These are phyloP conservation scores for Boletus tylopilopsis DNA, from an alignment of 768 basidiomycete genomes.

Conservation along the genomic window DNA sequence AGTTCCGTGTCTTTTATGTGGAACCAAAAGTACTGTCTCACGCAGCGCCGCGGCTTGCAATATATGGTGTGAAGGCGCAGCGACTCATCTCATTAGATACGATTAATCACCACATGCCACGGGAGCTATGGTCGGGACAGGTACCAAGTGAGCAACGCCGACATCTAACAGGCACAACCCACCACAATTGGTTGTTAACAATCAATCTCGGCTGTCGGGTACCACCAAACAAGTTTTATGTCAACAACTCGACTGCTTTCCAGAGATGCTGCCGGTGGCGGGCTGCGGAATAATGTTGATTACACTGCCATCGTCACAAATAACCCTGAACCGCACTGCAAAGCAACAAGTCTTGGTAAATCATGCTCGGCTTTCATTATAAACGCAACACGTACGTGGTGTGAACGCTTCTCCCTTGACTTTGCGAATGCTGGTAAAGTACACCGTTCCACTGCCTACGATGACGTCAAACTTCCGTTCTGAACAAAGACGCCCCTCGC, in stretches of 20 bases:
- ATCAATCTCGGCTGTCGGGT: too few relatives aligned
- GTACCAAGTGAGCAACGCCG: too few relatives aligned
- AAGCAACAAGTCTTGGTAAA: not conserved
- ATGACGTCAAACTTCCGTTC: not conserved
- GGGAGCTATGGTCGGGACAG: too few relatives aligned
- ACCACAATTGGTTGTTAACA: too few relatives aligned
- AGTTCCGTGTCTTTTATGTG: conserved; percentile 3
- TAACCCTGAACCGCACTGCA: conserved; percentile 64
- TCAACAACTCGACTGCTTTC: not conserved
- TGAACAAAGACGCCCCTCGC: conserved; percentile 7
- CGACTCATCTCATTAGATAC: too few relatives aligned
- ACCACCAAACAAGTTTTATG: not conserved
- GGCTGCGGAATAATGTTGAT: conserved; percentile 31
- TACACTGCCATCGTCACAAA: conserved; percentile 56
- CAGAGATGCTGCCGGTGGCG: not conserved
- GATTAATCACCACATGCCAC: too few relatives aligned
- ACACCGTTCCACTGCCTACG: conserved; percentile 68
- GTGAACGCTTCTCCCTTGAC: conserved; percentile 68
- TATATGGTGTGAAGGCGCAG: not conserved
- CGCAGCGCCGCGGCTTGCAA: not conserved
- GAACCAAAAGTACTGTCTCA: too few relatives aligned
- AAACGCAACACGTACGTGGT: conserved; percentile 42
- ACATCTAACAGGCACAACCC: too few relatives aligned
- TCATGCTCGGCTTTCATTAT: not conserved
- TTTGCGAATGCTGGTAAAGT: conserved; percentile 80